Base-by-base conservation (phyloP, 805 yeast genomes). In the Ogataea glucozyma region DNA sequence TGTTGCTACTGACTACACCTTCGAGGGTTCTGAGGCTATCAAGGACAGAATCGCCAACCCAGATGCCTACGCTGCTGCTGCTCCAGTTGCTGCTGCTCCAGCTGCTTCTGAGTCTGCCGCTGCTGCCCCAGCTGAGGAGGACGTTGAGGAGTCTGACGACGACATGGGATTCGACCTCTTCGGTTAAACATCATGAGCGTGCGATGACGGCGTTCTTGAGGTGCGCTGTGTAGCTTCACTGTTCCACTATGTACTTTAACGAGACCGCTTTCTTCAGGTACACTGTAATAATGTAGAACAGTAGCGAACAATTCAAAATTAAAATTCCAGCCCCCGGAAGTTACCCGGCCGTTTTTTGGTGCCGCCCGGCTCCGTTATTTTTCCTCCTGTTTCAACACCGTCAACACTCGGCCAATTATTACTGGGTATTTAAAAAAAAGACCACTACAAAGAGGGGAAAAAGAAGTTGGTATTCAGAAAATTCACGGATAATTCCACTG, bases 1-100 rank as follows among this genome's bases (percentile, higher is more conserved):
- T 58, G 79, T 93, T 76, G 99, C 97, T 69, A 83, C 98, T 69
- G 97, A 93, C 73, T 93, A 90, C 88, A 86, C 97, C 69, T 93
- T 85, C 80, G 97, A 95, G 78, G 98, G 96, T 75, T 87, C 96
- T 62, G 99, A 90, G 81, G 90, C 91, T 61, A 84, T 93, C 80
- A 88, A 88, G 86, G 99, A 93, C 86, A 88, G 98, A 80, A 80
- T 93, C 67, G 98, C 96, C 73, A 91, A 93, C 95, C 99, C 99
- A 73, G 98, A 93, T 57, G 96, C 96, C 73, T 93, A 91, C 78
- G 99, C 98, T 70, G 85, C 98, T 67, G 95, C 97, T 76, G 97
- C 97, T 66, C 96, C 98, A 65, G 97, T 76, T 71, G 97, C 97
- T 69, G 88, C 95, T 62, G 80, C 87, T 64, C 62, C 77, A 51